Conservation (phyloP, 371 early-diverging fungal genomes). For the Mortierella sp. region DNA sequence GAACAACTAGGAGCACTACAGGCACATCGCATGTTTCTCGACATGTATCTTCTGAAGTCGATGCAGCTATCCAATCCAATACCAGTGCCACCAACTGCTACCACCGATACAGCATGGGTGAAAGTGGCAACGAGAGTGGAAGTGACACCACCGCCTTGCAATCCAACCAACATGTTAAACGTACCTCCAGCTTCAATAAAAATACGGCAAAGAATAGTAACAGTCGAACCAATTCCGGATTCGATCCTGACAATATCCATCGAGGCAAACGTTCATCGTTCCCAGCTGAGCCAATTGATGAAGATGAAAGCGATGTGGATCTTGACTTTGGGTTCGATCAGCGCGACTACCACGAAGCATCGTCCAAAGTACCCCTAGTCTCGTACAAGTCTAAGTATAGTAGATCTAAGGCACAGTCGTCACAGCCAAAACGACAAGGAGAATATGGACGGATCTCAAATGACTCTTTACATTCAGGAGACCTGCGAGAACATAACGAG, state of each 20-base stretch:
- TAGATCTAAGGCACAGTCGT: conserved; percentile 12
- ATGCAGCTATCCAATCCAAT: not conserved
- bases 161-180: conserved; percentile 21
- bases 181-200: conserved; percentile 33
- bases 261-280: not conserved
- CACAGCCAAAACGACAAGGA: conserved; percentile 36
- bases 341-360: conserved; percentile 17
- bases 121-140: conserved; percentile 41
- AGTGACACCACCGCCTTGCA: conserved; percentile 46
- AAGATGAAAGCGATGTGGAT: conserved; percentile 40
- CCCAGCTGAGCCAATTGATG: not conserved
- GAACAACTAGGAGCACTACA: not conserved
- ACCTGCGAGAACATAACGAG: conserved; percentile 13
- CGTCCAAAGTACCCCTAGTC: conserved; percentile 39
- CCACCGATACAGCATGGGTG: conserved; percentile 36
- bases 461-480: conserved; percentile 36
- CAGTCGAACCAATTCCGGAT: conserved; percentile 1
- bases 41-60: not conserved
- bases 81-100: conserved; percentile 14
- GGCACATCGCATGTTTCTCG: not conserved
- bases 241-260: conserved; percentile 27
- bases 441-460: conserved; percentile 44
- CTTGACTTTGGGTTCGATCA: conserved; percentile 30
- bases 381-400: conserved; percentile 19
- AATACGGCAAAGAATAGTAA: conserved; percentile 1